Percentiles rank a stretch among this genome's conserved stretches.
phyloP scores from a whole-genome alignment of 371 early-diverging fungal genomes.

The Syncephalastrum racemosum region DNA sequence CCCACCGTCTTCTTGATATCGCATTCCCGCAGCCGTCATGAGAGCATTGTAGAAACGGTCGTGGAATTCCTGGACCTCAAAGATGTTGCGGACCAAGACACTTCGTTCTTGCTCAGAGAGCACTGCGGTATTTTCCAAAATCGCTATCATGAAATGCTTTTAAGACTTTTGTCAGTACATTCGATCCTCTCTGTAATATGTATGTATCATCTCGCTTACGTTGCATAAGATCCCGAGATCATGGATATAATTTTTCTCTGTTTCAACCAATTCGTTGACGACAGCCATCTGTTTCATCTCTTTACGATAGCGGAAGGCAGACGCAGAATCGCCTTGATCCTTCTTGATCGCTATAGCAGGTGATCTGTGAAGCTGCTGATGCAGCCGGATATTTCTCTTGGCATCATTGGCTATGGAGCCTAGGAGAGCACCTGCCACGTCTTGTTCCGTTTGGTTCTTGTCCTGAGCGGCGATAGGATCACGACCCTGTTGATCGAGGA shows the following conservation, averaged over 20 bases:
- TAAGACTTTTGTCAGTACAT: too few relatives aligned
- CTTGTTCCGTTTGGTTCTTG: not conserved
- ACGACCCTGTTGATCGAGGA: too few relatives aligned
- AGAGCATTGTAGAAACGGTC: too few relatives aligned
- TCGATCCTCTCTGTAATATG: too few relatives aligned
- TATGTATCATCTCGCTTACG: constrained; percentile 18
- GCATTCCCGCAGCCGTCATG: not conserved
- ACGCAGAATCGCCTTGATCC: constrained; percentile 1
- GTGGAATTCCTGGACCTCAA: too few relatives aligned
- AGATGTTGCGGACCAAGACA: too few relatives aligned
- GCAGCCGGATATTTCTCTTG: not conserved
- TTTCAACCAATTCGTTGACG: constrained; percentile 37
- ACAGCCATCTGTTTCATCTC: constrained; percentile 12
- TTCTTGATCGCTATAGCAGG: constrained; percentile 1
- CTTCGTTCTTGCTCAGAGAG: too few relatives aligned
- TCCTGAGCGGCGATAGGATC: too few relatives aligned
- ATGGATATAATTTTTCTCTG: constrained; percentile 36
- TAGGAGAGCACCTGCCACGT: not conserved
- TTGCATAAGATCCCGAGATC: constrained; percentile 36
- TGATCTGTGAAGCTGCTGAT: not conserved
- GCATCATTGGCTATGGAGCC: not conserved
- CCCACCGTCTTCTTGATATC: not conserved
- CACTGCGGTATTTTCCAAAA: too few relatives aligned
- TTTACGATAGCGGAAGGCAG: not conserved
- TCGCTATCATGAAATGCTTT: too few relatives aligned